Base-by-base conservation (phyloP, 768 basidiomycete species). In the Austroboletus eburneus region DNA sequence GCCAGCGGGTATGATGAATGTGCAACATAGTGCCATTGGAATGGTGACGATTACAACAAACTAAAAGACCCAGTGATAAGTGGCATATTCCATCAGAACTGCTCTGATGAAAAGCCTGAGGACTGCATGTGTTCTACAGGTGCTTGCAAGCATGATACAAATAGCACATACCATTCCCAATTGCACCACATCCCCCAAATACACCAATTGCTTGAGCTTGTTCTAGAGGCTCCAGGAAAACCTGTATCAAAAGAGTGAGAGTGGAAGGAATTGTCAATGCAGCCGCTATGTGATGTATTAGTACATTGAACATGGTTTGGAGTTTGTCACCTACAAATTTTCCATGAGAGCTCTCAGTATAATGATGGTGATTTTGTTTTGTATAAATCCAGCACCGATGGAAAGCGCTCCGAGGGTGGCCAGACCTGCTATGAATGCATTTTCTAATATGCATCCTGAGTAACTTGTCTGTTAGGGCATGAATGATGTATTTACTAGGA, bases 41-140 rank as follows among this genome's bases (percentile, higher is more conserved):
- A 68, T 42, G 33, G 67, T 56, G 30, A 78, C 45, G 30, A 77
- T 68, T 2, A 72, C 68, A 27, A 69, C 60, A 48, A 74, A 69
- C 57, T 72, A 78, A 56, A 81, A 79, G 17, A 78, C 67, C 78
- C 77, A 78, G 22, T 58, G 68, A 64, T 72, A 80, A 9, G 71
- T 68, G 3, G 63, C 62, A 23, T 60, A 70, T 34, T 65, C 52
- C 3, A 72, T 69, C 34, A 77, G 65, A n/a, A 72, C 21, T 2
- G 73, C 75, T 9, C 76, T 75, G 12, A 75, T 65, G 22, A 73
- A 45, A 16, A 74, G 56, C 1, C 74, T 73, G 34, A 70, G 48
- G 4, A 73, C 72, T n/a, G n/a, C n/a, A n/a, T 75, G 37, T n/a
- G 32, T 56, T 62, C 70, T 10, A 17, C 14, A 24, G 39, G 23